These are phyloP conservation scores for Fusarium solani-melongenae DNA, from an alignment of 2,329 filamentous ascomycete genomes.

Conservation along the genomic window DNA sequence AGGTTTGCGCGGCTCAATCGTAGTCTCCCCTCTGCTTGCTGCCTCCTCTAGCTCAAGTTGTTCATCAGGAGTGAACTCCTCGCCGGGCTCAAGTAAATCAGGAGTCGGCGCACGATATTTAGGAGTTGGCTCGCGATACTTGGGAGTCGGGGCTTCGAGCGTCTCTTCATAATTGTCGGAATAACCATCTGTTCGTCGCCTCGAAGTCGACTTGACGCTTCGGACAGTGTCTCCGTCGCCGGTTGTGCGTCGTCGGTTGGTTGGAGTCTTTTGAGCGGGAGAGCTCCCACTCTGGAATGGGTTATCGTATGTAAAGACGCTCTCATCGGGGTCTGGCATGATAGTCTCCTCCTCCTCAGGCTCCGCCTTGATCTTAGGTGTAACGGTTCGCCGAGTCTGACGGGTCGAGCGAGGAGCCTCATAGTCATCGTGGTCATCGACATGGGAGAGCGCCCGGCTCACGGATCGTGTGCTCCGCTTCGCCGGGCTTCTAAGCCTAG, in stretches of 20 bases:
- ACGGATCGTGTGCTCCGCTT: slow-evolving; percentile 66
- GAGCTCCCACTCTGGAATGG: slow-evolving; percentile 89
- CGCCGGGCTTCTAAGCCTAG: slow-evolving; percentile 57
- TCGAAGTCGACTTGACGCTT: slow-evolving; percentile 55
- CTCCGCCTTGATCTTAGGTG: slow-evolving; percentile 66
- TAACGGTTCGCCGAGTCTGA: slow-evolving; percentile 63
- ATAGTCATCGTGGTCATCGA: slow-evolving; percentile 60
- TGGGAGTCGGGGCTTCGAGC: slow-evolving; percentile 48
- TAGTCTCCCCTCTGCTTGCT: slow-evolving; percentile 63
- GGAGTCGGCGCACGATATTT: slow-evolving; percentile 46
- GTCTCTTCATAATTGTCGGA: slow-evolving; percentile 45
- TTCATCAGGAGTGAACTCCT: slow-evolving; percentile 95
- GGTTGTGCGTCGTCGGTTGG: slow-evolving; percentile 61
- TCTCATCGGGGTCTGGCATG: slow-evolving; percentile 58
- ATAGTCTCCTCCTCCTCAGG: slow-evolving; percentile 52
- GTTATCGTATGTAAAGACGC: slow-evolving; percentile 88
- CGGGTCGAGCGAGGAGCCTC: slow-evolving; percentile 55
- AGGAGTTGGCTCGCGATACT: slow-evolving; percentile 45
- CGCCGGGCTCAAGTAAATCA: slow-evolving; percentile 72
- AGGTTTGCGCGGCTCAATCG: slow-evolving; percentile 56
- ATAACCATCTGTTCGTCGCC: slow-evolving; percentile 56
- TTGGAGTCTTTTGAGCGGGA: slow-evolving; percentile 64
- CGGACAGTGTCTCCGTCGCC: slow-evolving; percentile 53
- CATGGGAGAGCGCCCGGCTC: slow-evolving; percentile 64
- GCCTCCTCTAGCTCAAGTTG: slow-evolving; percentile 83